These are phyloP conservation scores for Pestalotiopsis sp. DNA, from an alignment of 2,329 filamentous ascomycete genomes.

Conservation along the genomic window DNA sequence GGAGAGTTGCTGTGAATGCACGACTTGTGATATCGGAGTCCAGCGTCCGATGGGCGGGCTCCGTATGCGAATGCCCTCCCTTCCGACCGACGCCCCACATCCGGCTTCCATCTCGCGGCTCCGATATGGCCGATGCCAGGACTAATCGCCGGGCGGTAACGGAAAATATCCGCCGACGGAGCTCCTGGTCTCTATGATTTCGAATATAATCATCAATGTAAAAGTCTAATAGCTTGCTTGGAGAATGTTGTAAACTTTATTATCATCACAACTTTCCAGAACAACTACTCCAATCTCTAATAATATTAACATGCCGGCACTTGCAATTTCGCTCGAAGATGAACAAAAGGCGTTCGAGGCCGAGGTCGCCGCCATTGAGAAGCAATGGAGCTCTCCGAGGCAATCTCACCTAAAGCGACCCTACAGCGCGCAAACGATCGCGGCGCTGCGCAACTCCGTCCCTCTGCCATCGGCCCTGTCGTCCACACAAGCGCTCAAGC, in stretches of 20 bases:
- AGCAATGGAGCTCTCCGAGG: slow-evolving; percentile 33
- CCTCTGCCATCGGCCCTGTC: slow-evolving; percentile 28
- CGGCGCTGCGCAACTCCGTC: slow-evolving; percentile 33
- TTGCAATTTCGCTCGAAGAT: slow-evolving; percentile 21
- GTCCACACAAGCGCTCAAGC: slow-evolving; percentile 35
- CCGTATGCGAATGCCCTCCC: not conserved
- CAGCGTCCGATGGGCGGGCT: not conserved
- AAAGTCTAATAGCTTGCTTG: not conserved
- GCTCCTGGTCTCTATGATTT: not conserved
- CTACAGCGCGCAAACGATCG: slow-evolving; percentile 35
- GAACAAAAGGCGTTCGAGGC: slow-evolving; percentile 35
- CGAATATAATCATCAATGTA: not conserved
- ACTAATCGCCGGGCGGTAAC: not conserved
- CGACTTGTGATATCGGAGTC: not conserved
- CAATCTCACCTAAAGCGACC: slow-evolving; percentile 33
- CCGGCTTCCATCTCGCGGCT: not conserved
- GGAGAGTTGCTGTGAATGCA: too few relatives aligned
- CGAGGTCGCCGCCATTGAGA: slow-evolving; percentile 35
- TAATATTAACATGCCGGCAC: slow-evolving; percentile 17
- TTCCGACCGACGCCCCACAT: not conserved
- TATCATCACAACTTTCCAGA: not conserved
- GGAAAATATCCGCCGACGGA: not conserved
- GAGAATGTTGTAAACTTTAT: not conserved
- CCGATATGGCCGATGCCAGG: not conserved
- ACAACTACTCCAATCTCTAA: not conserved